Percentiles rank a stretch among this genome's conserved stretches.
phyloP scores from a whole-genome alignment of 75 land plant genomes.

The Sequoia sempervirens region DNA sequence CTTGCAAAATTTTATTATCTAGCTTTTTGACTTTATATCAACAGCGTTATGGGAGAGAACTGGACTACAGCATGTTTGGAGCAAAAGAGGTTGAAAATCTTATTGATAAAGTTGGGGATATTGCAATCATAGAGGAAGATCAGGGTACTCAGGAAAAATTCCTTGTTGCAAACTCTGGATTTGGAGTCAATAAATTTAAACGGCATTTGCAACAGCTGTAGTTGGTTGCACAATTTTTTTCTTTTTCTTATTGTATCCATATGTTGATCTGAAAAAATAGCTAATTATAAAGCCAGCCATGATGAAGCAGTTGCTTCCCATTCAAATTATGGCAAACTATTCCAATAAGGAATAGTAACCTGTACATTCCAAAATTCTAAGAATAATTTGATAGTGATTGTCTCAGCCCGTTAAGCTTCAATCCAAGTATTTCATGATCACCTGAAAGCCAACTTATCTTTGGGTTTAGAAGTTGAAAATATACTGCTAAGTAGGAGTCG shows the following conservation, averaged over 20 bases:
- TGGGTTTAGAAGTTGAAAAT: not conserved
- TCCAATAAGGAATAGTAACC: not conserved
- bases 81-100: constrained; percentile 56
- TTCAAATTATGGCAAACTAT: not conserved
- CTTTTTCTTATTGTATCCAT: not conserved
- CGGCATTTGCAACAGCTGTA: not conserved
- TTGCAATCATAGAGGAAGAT: constrained; percentile 53
- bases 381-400: not conserved
- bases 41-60: constrained; percentile 53
- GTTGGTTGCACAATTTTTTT: not conserved
- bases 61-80: constrained; percentile 54
- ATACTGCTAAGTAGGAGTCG: not conserved
- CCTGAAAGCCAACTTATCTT: not conserved
- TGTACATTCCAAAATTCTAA: not conserved
- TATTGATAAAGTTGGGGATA: constrained; percentile 66
- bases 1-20: constrained; percentile 42
- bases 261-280: not conserved
- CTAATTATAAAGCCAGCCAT: not conserved
- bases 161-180: constrained; percentile 26
- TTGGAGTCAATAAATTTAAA: not conserved
- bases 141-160: constrained; percentile 34
- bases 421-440: not conserved
- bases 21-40: constrained; percentile 50
- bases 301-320: not conserved
- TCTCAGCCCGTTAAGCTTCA: not conserved